Conservation (phyloP, 768 basidiomycete species). For the Mycena galopus region DNA sequence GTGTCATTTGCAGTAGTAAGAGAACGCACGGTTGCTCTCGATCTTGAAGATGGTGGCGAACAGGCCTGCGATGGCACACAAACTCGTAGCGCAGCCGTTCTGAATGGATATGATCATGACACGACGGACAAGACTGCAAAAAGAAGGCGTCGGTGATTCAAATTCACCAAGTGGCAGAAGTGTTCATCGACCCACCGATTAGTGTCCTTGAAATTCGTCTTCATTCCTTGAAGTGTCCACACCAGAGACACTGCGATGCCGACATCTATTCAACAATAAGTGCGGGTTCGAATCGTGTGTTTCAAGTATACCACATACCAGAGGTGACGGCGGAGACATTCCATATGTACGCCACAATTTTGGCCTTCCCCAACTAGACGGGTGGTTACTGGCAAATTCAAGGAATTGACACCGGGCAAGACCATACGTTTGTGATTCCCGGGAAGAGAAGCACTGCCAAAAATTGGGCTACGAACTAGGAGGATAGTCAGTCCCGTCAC, state of each 20-base stretch:
- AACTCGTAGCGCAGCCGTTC: background rate
- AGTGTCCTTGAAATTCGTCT: slow-evolving; percentile 10
- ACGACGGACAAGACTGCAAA: slow-evolving; percentile 8
- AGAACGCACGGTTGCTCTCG: slow-evolving; percentile 10
- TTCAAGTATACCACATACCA: background rate
- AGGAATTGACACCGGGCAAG: background rate
- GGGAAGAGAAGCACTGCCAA: background rate
- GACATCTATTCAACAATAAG: background rate
- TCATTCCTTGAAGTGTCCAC: slow-evolving; percentile 9
- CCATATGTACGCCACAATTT: background rate
- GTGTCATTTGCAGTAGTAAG: background rate
- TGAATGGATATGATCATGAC: slow-evolving; percentile 8
- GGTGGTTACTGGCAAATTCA: background rate
- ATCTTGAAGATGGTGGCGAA: background rate
- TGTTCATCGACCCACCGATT: background rate
- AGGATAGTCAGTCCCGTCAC: background rate
- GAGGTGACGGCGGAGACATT: background rate
- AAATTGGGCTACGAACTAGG: background rate
- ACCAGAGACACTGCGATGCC: slow-evolving; percentile 9
- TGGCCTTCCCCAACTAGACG: background rate
- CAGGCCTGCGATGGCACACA: background rate
- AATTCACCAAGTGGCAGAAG: background rate
- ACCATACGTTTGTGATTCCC: background rate
- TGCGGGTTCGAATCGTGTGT: background rate
- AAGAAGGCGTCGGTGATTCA: background rate